These are phyloP conservation scores for Chlorophyllum brunneum DNA, from an alignment of 768 basidiomycete species.

Conservation along the genomic window DNA sequence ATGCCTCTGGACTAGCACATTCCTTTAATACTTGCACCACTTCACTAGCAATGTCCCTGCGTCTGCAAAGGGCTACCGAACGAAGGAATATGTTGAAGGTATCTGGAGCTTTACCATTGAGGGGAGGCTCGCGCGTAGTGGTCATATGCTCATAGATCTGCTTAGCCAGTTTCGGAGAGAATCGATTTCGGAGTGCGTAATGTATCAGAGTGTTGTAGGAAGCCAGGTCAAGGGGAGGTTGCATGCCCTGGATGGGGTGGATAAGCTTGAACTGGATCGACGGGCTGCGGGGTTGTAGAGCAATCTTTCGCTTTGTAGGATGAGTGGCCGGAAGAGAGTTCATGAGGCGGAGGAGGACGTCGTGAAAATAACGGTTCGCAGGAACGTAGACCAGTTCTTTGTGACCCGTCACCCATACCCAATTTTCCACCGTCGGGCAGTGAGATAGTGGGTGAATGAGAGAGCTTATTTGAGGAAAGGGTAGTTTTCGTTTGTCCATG, in stretches of 20 bases:
- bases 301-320: background rate
- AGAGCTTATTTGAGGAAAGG: slow-evolving; percentile 37
- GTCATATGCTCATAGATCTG: slow-evolving; percentile 55
- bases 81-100: slow-evolving; percentile 49
- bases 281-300: background rate
- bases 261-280: slow-evolving; percentile 6
- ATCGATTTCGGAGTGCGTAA: slow-evolving; percentile 61
- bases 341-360: slow-evolving; percentile 39
- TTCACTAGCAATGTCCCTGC: slow-evolving; percentile 36
- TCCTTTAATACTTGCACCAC: slow-evolving; percentile 30
- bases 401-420: slow-evolving; percentile 33
- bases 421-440: slow-evolving; percentile 35
- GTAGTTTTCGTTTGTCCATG: slow-evolving; percentile 47
- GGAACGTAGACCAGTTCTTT: slow-evolving; percentile 27
- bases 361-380: slow-evolving; percentile 47
- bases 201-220: slow-evolving; percentile 60
- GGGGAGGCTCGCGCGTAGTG: slow-evolving; percentile 30
- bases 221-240: slow-evolving; percentile 19
- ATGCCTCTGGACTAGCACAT: background rate
- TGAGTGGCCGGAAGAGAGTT: slow-evolving; percentile 24
- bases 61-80: slow-evolving; percentile 47
- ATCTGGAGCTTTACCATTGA: slow-evolving; percentile 19
- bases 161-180: slow-evolving; percentile 44
- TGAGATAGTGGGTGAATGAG: slow-evolving; percentile 45
- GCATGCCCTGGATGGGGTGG: slow-evolving; percentile 2